Evolutionary conservation across 345 rosid species (phyloP), one percentile per base, ranked within the genome.

Genomic region (Odontarrhena argentea): DNA sequence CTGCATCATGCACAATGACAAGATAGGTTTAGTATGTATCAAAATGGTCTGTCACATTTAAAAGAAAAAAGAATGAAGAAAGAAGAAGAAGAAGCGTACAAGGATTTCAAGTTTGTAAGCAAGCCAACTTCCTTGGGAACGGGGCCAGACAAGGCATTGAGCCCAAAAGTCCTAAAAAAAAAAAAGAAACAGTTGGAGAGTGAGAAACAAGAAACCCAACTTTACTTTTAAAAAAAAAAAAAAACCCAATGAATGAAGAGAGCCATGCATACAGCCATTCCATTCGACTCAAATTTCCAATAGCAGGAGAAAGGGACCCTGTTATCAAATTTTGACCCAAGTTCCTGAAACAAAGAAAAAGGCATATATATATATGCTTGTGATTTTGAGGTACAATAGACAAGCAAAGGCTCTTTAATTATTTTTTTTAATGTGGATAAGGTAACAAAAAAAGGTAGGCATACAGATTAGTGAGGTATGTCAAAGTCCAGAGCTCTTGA

Each of bases 51-150:
- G 0, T 32, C 6, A 5, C 6, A 2, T 28, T 18, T 18, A 18
- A 18, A 18, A 18, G n/a, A 18, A 32, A 28, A 1, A 28, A 28
- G 32, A 28, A 69, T 12, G 7, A 63, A 46, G 47, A 52, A 25
- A 18, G 36, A 14, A 43, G 36, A 28, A 5, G 35, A 32, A 32
- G 36, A 32, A 49, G 72, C 88, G 77, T 83, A 86, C 96, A 89
- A 36, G 13, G 7, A 30, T 47, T 45, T 53, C 49, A 86, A 68
- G 48, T 82, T 82, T 8, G 83, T 70, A 64, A 86, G 92, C 70
- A 65, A 37, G 32, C 96, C 92, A 51, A 89, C 70, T 77, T 86
- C 92, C 65, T 65, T 77, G 9, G 92, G 96, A 46, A 89, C 65
- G 69, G 86, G 85, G 57, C 91, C 96, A 8, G 84, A 83, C 42